Conservation (phyloP, 83 land plant genomes). For the Picea mariana region DNA sequence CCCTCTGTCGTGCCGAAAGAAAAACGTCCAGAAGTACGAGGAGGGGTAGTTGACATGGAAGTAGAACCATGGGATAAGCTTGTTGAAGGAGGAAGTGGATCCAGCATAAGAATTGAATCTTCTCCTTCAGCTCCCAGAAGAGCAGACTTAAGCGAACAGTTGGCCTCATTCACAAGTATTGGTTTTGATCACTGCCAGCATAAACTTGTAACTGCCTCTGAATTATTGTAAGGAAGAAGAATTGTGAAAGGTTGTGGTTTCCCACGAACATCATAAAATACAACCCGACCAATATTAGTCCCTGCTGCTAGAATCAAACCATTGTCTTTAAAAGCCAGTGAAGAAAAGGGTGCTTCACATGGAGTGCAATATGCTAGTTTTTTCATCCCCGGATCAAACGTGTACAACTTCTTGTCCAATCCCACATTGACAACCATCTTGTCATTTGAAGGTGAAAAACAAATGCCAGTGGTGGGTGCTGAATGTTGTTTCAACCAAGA, state of each 20-base stretch:
- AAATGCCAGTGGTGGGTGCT: constrained; percentile 89
- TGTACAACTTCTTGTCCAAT: constrained; percentile 85
- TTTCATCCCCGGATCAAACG: constrained; percentile 71
- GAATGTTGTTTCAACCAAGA: constrained; percentile 97
- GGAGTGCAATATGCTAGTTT: constrained; percentile 68
- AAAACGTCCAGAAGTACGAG: constrained; percentile 21
- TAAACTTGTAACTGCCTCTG: no score
- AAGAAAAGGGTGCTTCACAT: constrained; percentile 89
- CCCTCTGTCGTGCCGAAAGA: constrained; percentile 24
- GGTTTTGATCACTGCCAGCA: no score
- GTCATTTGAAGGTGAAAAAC: constrained; percentile 53
- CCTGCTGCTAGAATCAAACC: constrained; percentile 88
- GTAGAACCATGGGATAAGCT: no score
- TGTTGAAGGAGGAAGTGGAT: no score
- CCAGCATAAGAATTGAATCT: no score
- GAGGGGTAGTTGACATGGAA: no score
- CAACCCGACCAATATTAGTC: constrained; percentile 82
- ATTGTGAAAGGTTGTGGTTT: constrained; percentile 82
- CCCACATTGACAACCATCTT: constrained; percentile 91
- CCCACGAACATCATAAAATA: constrained; percentile 93
- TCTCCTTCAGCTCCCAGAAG: no score
- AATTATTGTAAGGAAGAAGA: no score
- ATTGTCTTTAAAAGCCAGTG: constrained; percentile 86
- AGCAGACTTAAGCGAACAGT: no score
- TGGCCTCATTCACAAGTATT: no score